These are phyloP conservation scores for Senna siamea DNA, from an alignment of 306 rosid species.

Conservation along the genomic window DNA sequence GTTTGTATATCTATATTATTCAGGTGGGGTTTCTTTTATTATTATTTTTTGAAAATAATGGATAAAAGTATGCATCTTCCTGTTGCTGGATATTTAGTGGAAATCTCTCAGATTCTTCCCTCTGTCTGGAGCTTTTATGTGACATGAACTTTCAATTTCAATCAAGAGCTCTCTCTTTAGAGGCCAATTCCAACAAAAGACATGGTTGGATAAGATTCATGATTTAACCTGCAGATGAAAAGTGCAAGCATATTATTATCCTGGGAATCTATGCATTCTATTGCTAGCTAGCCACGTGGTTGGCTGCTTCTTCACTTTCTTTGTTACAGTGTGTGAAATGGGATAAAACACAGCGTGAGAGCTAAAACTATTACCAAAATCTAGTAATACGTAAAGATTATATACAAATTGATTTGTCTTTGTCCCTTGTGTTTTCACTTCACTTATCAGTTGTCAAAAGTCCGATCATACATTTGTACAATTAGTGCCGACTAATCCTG, in stretches of 20 bases:
- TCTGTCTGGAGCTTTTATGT: constrained; percentile 1
- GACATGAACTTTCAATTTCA: constrained; percentile 15
- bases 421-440: background rate
- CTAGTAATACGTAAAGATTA: background rate
- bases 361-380: background rate
- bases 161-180: background rate
- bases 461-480: background rate
- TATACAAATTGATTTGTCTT: too few species aligned
- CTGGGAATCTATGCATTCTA: background rate
- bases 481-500: background rate
- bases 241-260: background rate
- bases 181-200: constrained; percentile 4
- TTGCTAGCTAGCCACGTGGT: background rate
- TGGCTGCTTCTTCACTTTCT: constrained; percentile 19
- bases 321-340: constrained; percentile 32
- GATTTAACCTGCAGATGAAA: constrained; percentile 26
- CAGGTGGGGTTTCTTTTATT: background rate
- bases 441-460: background rate
- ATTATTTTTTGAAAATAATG: background rate
- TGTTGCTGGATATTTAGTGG: background rate
- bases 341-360: background rate
- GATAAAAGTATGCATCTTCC: background rate
- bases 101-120: constrained; percentile 24
- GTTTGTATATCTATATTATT: background rate
- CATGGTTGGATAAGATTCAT: constrained; percentile 19